Evolutionary conservation across 805 yeast species (phyloP).

Genomic region (Schizosaccharomyces osmophilus): DNA sequence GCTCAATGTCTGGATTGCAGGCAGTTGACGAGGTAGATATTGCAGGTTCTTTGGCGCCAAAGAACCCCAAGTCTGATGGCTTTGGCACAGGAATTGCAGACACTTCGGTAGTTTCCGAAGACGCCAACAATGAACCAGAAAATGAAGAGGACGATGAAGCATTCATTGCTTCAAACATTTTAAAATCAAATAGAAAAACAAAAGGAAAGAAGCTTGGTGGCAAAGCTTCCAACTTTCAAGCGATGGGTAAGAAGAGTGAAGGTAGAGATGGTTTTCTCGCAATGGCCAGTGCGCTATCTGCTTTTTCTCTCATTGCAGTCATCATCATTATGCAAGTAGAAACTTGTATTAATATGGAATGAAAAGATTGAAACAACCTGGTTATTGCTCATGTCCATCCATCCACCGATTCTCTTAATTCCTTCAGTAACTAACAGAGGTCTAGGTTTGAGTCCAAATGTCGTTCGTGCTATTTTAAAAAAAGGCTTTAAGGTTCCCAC

Average conservation of each 20-base stretch:
- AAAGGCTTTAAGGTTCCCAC: conserved; percentile 91
- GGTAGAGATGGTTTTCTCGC: background rate
- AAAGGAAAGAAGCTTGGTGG: conserved; percentile 16
- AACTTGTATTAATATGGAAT: background rate
- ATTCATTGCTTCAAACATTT: conserved; percentile 9
- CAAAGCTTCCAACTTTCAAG: conserved; percentile 29
- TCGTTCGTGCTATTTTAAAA: conserved; percentile 43
- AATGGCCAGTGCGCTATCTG: no score
- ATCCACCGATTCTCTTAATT: no score
- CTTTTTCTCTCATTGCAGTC: no score
- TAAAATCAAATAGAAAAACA: background rate
- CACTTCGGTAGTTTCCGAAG: no score
- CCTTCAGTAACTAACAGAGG: background rate
- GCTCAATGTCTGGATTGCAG: background rate
- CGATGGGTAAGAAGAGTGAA: conserved; percentile 10
- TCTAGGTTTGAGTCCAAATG: conserved; percentile 36
- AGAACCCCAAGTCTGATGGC: no score
- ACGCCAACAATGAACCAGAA: conserved; percentile 14
- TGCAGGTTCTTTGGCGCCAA: background rate
- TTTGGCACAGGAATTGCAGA: no score
- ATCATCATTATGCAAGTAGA: background rate
- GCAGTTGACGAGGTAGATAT: background rate
- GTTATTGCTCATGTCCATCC: background rate
- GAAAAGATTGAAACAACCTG: background rate
- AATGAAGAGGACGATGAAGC: conserved; percentile 23